phyloP scores from a whole-genome alignment of 495 filamentous ascomycete genomes.

The Penicillium mononematosum region DNA sequence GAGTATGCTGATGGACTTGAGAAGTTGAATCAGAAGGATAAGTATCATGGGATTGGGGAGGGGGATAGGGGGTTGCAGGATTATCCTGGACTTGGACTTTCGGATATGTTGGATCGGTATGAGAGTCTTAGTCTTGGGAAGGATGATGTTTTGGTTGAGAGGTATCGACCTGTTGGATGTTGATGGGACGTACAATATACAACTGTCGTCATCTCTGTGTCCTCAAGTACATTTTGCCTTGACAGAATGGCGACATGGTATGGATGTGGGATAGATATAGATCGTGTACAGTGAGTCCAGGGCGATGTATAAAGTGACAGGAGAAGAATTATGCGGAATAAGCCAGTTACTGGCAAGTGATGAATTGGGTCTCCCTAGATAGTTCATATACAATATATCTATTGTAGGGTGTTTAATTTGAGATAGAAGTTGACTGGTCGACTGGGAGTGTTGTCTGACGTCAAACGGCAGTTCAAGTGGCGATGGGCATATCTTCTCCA shows the following conservation, averaged over 20 bases:
- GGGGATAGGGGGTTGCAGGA: constrained; percentile 24
- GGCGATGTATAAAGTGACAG: too few species aligned
- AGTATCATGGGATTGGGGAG: constrained; percentile 33
- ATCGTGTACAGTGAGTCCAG: not conserved
- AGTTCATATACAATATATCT: not conserved
- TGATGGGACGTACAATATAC: not conserved
- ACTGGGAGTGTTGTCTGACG: not conserved
- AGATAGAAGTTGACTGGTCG: not conserved
- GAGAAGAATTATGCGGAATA: not conserved
- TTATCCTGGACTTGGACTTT: constrained; percentile 31
- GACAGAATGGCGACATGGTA: not conserved
- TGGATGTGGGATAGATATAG: not conserved
- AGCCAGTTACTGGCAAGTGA: not conserved
- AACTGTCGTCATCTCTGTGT: not conserved
- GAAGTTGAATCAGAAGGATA: constrained; percentile 37
- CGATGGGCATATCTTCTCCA: not conserved
- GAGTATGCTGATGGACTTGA: constrained; percentile 40
- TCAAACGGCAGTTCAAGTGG: not conserved
- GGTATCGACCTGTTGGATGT: constrained; percentile 15
- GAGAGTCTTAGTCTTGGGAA: constrained; percentile 45
- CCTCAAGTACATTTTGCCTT: too few species aligned
- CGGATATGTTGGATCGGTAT: constrained; percentile 46
- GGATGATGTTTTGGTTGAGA: constrained; percentile 32
- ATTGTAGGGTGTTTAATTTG: too few species aligned
- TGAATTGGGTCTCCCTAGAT: too few species aligned